phyloP scores from a whole-genome alignment of 78 protist species.

The Isochrysis galbana region DNA sequence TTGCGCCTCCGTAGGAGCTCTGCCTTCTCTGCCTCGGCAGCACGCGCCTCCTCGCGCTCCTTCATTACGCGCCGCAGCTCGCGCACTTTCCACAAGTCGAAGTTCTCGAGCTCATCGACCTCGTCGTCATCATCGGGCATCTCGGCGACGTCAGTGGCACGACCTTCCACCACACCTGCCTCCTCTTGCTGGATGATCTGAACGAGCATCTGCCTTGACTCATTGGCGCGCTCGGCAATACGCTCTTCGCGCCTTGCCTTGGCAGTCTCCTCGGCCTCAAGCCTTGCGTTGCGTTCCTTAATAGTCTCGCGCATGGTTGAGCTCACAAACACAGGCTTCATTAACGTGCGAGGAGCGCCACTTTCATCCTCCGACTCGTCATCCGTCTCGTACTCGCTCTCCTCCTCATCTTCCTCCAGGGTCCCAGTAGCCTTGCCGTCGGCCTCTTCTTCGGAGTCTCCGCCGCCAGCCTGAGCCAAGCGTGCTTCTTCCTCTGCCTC shows the following conservation, averaged over 20 bases:
- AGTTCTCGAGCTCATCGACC: not conserved
- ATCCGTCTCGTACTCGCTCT: not conserved
- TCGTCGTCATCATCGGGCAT: not conserved
- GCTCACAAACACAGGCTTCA: not conserved
- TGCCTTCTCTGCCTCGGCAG: not conserved
- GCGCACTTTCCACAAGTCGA: not conserved
- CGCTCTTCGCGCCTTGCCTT: not conserved
- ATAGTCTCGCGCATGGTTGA: not conserved
- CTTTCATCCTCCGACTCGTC: not conserved
- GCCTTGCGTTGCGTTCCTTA: not conserved
- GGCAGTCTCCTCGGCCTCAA: not conserved
- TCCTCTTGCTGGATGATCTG: not conserved
- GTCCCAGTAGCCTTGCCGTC: not conserved
- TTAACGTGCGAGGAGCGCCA: not conserved
- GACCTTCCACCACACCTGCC: not conserved
- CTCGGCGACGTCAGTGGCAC: not conserved
- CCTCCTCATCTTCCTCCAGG: not conserved
- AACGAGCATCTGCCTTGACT: not conserved
- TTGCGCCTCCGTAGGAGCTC: conserved; percentile 41
- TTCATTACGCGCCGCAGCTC: conserved; percentile 17
- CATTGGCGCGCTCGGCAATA: not conserved
- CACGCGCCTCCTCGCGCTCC: conserved; percentile 20
- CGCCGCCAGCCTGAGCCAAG: not conserved
- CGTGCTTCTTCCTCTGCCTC: not conserved
- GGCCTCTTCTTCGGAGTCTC: not conserved